Base-by-base conservation (phyloP, 2,329 filamentous ascomycete genomes). In the Trichoderma oligosporum region DNA sequence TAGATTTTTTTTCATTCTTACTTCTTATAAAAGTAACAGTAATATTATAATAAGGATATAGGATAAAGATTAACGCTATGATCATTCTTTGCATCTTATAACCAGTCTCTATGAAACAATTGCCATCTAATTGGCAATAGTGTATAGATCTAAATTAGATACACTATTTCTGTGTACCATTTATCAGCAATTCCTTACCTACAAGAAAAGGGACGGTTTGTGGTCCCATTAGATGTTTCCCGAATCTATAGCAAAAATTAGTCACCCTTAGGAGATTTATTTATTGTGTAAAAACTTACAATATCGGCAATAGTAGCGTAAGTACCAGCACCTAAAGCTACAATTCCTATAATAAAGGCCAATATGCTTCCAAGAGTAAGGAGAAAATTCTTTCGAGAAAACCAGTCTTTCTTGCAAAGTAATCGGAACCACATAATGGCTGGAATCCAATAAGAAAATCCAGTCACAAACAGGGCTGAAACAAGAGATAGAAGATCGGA, bases 401-500 rank as follows among this genome's bases (percentile, higher is more conserved):
- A 67, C 64, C 63, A 66, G 5, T 61, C 62, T 16, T 59, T 61
- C 20, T 54, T 51, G 55, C 60, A 61, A 18, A 64, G 60, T 7
- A 64, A 46, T 53, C 52, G 54, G 41, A 63, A 64, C 62, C 62
- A 64, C 62, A 64, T 64, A 12, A 64, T 61, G 47, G 61, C 62
- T 2, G 62, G 62, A 14, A 63, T 59, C 58, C 59, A 64, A 22
- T 61, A 64, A 2, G 61, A 62, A 41, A 64, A 64, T 16, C 62
- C 62, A 4, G 57, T 77, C 58, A 78, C 69, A 64, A 79, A 78
- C 16, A 79, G 72, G 6, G 75, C 70, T 5, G 76, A 77, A 57
- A 66, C 72, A 63, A 79, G 75, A 42, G 75, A 73, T 14, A 90
- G 73, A 39, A 90, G 73, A 41, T 85, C 76, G 59, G 81, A 82